Evolutionary conservation across 2,329 filamentous ascomycete genomes (phyloP), one percentile per base, ranked within the genome.

Genomic region (Stenocarpella maydis): DNA sequence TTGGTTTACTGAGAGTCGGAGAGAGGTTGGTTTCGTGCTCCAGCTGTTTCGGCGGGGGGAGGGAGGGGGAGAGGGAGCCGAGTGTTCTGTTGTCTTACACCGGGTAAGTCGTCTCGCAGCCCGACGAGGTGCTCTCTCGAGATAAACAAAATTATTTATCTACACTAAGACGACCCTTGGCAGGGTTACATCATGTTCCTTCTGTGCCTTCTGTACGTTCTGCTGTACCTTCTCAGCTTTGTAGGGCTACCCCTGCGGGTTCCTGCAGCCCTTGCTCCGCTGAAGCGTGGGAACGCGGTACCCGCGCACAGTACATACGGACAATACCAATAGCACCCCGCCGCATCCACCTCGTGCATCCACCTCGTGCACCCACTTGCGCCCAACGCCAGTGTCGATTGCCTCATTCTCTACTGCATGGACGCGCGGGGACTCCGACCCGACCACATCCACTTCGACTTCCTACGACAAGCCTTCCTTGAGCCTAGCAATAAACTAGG

Each of bases 101-200:
- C 47, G 47, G 49, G 47, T 49, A 63, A 28, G 31, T 45, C 31
- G 37, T 43, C 54, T 37, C 10, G 34, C 3, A 8, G 47, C 14
- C 6, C 14, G n/a, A 24, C n/a, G 31, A 47, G 58, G 41, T 34
- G 26, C 41, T 34, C 26, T 14, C 19, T n/a, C 65, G 17, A 45
- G 65, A 67, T 37, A 67, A 54, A 67, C 37, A 67, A 67, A 67
- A 58, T 49, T 67, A 49, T n/a, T n/a, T 39, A 49, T 41, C 34
- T n/a, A n/a, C n/a, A n/a, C n/a, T n/a, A n/a, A n/a, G 39, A 58
- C 24, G n/a, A 21, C 41, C n/a, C 41, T 58, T 50, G 52, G 52
- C 52, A 52, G 65, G 65, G 65, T 58, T 21, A 47, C 41, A 37
- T 12, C 5, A 7, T 37, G 34, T 37, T 2, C 10, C 6, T 37